Evolutionary conservation across 306 rosid genomes (phyloP).

Genomic region (Acacia crassicarpa): DNA sequence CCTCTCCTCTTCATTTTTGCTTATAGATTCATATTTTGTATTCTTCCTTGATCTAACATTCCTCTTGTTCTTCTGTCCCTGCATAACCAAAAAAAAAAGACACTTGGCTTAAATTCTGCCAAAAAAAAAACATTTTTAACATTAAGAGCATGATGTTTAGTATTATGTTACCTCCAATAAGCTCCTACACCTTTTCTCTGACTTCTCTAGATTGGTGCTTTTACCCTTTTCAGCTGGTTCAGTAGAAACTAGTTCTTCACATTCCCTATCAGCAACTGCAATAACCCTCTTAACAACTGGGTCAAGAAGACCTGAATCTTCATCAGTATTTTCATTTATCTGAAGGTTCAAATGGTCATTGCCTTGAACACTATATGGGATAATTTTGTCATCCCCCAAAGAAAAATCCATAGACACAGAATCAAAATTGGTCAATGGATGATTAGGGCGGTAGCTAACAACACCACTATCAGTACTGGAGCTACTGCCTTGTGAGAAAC

Average conservation of each 20-base stretch:
- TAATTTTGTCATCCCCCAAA: conserved; percentile 33
- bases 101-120: neutral
- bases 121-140: neutral
- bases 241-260: conserved; percentile 29
- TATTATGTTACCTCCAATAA: conserved; percentile 50
- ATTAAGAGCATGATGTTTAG: neutral
- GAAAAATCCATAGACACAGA: conserved; percentile 31
- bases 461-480: conserved; percentile 23
- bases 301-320: conserved; percentile 33
- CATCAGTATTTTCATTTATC: conserved; percentile 28
- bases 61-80: conserved; percentile 52
- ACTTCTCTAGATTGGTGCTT: conserved; percentile 25
- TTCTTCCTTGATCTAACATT: conserved; percentile 52
- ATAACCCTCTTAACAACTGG: conserved; percentile 15
- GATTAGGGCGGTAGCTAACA: conserved; percentile 2
- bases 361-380: conserved; percentile 36
- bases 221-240: conserved; percentile 33
- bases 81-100: neutral
- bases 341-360: conserved; percentile 16
- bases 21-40: conserved; percentile 38
- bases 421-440: conserved; percentile 32
- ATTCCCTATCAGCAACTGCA: conserved; percentile 32
- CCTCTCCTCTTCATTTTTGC: conserved; percentile 47
- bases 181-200: conserved; percentile 50
- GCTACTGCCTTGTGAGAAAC: conserved; percentile 39